Evolutionary conservation across 768 basidiomycete genomes (phyloP).

Genomic region (Flagelloscypha sp.): DNA sequence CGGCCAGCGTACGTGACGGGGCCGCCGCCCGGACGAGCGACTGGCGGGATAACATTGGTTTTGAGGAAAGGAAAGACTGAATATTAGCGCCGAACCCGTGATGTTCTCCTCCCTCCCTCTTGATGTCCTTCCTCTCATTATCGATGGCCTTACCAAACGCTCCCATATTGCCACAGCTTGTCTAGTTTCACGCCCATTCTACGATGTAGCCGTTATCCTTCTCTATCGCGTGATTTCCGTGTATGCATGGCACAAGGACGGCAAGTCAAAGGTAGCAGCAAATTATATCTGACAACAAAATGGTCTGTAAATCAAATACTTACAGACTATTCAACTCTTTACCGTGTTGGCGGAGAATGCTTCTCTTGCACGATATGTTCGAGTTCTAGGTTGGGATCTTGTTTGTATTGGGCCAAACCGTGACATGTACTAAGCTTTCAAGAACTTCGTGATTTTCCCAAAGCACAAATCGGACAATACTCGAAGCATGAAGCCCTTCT

Average conservation of each 20-base stretch:
- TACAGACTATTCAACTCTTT: constrained; percentile 58
- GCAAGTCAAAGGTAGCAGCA: constrained; percentile 46
- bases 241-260: constrained; percentile 64
- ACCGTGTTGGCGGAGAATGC: constrained; percentile 45
- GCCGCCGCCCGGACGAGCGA: constrained; percentile 31
- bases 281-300: not conserved
- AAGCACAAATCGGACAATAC: constrained; percentile 34
- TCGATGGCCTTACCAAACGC: constrained; percentile 42
- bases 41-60: constrained; percentile 44
- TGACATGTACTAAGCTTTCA: not conserved
- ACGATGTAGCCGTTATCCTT: constrained; percentile 35
- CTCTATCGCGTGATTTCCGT: constrained; percentile 57
- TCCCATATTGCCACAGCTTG: constrained; percentile 44
- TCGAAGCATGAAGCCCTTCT: constrained; percentile 25
- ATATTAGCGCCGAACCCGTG: no score
- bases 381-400: constrained; percentile 42
- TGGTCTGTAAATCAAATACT: not conserved
- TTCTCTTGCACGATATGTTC: constrained; percentile 51
- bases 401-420: not conserved
- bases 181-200: constrained; percentile 52
- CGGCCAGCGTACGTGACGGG: constrained; percentile 27
- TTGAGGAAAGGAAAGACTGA: constrained; percentile 13
- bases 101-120: no score
- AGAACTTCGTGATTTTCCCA: constrained; percentile 75
- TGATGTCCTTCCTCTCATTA: constrained; percentile 52